These are phyloP conservation scores for Codiaeum variegatum DNA, from an alignment of 441 rosid species.

Conservation along the genomic window DNA sequence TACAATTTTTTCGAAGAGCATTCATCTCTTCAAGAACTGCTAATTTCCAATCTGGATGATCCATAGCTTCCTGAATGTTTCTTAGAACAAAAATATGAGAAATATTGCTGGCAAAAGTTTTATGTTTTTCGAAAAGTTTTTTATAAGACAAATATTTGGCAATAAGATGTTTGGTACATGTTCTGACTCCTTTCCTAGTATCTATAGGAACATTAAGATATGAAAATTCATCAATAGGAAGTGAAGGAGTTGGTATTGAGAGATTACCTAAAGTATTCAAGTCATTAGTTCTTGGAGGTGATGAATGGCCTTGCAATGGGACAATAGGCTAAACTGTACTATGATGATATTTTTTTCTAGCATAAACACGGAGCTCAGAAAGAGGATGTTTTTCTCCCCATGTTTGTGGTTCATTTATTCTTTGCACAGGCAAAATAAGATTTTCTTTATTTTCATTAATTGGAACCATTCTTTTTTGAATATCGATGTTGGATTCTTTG, in stretches of 20 bases:
- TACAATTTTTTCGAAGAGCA: not conserved
- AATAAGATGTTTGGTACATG: not conserved
- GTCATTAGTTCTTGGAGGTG: not conserved
- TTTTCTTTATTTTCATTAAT: too few species aligned
- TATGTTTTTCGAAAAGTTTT: not conserved
- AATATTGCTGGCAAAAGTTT: not conserved
- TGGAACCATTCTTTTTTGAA: too few species aligned
- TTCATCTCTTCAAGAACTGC: not conserved
- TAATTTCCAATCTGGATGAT: not conserved
- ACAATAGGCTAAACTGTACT: too few species aligned
- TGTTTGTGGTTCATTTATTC: too few species aligned
- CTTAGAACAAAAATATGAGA: not conserved
- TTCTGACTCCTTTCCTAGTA: not conserved
- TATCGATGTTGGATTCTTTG: too few species aligned
- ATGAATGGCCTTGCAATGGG: not conserved
- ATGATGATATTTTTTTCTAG: too few species aligned
- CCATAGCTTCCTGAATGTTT: not conserved
- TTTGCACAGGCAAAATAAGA: too few species aligned
- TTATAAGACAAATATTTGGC: not conserved
- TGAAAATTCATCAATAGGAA: not conserved
- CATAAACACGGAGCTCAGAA: too few species aligned
- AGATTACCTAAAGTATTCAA: too few species aligned
- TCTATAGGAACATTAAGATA: not conserved
- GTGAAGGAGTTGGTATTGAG: not conserved
- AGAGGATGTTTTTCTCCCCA: too few species aligned